Conservation (phyloP, 345 rosid genomes). For the Garcia nutans region DNA sequence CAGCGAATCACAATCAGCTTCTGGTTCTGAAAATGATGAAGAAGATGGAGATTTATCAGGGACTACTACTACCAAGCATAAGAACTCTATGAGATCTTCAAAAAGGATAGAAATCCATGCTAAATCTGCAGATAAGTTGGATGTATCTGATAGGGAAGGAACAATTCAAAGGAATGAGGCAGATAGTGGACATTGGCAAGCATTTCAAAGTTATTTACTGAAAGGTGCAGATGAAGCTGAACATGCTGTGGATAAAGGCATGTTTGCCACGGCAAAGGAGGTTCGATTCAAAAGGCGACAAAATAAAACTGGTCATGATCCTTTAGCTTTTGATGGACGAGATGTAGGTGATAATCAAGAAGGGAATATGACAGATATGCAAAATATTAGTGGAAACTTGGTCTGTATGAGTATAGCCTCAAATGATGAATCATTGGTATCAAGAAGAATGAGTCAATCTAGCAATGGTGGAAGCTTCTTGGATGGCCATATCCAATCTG, state of each 20-base stretch:
- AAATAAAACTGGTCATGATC: conserved; percentile 52
- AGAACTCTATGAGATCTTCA: conserved; percentile 37
- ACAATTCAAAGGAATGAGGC: conserved; percentile 43
- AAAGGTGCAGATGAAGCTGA: conserved; percentile 80
- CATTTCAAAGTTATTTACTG: conserved; percentile 74
- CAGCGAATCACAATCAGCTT: conserved; percentile 53
- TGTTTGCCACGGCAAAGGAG: conserved; percentile 65
- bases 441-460: conserved; percentile 35
- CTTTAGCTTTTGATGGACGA: conserved; percentile 48
- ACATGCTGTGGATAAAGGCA: conserved; percentile 37
- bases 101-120: conserved; percentile 32
- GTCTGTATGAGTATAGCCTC: conserved; percentile 47
- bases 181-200: conserved; percentile 81
- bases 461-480: conserved; percentile 32
- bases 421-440: conserved; percentile 52
- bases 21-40: conserved; percentile 49
- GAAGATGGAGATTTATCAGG: conserved; percentile 37
- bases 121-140: conserved; percentile 29
- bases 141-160: conserved; percentile 37
- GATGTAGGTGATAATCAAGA: conserved; percentile 44
- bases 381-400: conserved; percentile 45
- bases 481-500: conserved; percentile 45
- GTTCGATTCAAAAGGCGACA: conserved; percentile 47
- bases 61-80: conserved; percentile 28
- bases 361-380: conserved; percentile 42